Base-by-base conservation (phyloP, 805 yeast genomes). In the Teunomyces panamensis region DNA sequence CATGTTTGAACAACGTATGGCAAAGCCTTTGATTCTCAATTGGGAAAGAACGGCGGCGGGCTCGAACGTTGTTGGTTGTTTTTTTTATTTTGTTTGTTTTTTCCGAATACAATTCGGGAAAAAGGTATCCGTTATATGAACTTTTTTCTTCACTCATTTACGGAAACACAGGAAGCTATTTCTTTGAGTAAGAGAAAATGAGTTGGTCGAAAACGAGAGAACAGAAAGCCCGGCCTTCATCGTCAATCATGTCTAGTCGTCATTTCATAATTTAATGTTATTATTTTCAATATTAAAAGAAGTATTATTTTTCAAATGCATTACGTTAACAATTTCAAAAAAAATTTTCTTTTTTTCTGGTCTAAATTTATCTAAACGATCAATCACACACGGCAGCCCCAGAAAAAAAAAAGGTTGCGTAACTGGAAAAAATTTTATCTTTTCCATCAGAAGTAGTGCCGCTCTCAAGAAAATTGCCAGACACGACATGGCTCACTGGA, bases 341-440 rank as follows among this genome's bases (percentile, higher is more conserved):
- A 30, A 30, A 30, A 3, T n/a, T 10, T 30, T n/a, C 20, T 35
- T 20, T 20, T 35, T 7, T 34, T 16, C 24, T 20, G 6, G n/a
- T 35, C n/a, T 20, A 30, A 13, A 14, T 33, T 39, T 30, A 42
- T 42, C 36, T 42, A 42, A 42, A 42, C 35, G 44, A 42, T 42
- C 41, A 26, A 26, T 16, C 7, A 11, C 30, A 13, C 13, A 29
- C 17, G 17, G 41, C 41, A 16, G 41, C 30, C 27, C 28, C 30
- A 9, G 8, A 11, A 14, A 9, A 30, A 30, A 11, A 30, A 41
- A 27, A 33, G n/a, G 16, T 20, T 16, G 27, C 24, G 24, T 20
- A 20, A 20, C 24, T 39, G 37, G 30, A 51, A 60, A 56, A 50
- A 49, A 32, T 56, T 59, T 63, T 64, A 62, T 64, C 67, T 62